Evolutionary conservation across 768 basidiomycete genomes (phyloP), one percentile per base, ranked within the genome.

Genomic region (Boletus subparvulus): DNA sequence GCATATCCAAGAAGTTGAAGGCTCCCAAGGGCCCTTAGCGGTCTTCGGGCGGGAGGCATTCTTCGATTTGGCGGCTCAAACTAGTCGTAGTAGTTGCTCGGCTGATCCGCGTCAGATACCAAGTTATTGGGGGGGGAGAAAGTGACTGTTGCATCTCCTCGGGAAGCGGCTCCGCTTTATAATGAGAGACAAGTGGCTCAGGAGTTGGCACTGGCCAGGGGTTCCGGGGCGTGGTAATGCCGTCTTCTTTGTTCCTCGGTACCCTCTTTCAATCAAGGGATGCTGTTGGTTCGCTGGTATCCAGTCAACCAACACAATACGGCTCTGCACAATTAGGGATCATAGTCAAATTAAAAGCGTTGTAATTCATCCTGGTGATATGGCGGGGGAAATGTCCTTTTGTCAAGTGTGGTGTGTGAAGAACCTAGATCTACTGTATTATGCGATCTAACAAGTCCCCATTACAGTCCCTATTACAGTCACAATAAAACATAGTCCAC

Each of bases 41-140:
- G 55, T 45, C 60, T 60, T 36, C 67, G 55, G 7, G 62, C 26
- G 30, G 67, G 62, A 21, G 67, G 66, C 66, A 68, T 69, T 3
- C n/a, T 60, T 21, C 45, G 28, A 3, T 24, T 11, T 36, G 19
- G 6, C 14, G 19, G 6, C 14, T 11, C 8, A 9, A 21, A 50
- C 35, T 37, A 3, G 44, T 45, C 21, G 33, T 42, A 13, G 26
- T 42, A 17, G 40, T 9, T 50, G 32, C 35, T 64, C 1, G 33
- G 32, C 7, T 32, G 32, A 32, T 33, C 11, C 26, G 9, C n/a
- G 36, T 45, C 45, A 10, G 52, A 50, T 39, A 19, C 37, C 3
- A 17, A 28, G 32, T 37, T 50, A 13, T 42, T 12, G 45, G 36
- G n/a, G 43, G n/a, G 35, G 16, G 19, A 21, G 19, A 13, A 36